phyloP scores from a whole-genome alignment of 768 basidiomycete genomes.

The Pleurotus eryngii region DNA sequence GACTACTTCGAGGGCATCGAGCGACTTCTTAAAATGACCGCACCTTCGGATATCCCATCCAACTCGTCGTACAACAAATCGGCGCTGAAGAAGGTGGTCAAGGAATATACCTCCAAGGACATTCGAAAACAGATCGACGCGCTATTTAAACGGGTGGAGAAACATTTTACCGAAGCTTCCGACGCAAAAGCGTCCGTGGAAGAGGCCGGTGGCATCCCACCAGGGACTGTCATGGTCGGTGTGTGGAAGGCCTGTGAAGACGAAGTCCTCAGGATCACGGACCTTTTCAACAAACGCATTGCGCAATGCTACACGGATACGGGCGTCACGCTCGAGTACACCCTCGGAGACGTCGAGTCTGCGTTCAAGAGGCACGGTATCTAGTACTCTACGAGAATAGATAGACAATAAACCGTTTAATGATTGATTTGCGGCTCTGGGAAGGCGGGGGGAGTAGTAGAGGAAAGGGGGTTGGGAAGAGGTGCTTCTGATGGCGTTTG shows the following conservation, averaged over 20 bases:
- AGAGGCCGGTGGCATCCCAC: conserved; percentile 46
- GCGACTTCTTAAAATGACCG: conserved; percentile 76
- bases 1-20: conserved; percentile 95
- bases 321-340: conserved; percentile 73
- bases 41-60: conserved; percentile 70
- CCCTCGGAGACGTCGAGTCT: conserved; percentile 67
- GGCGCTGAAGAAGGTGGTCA: conserved; percentile 78
- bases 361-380: conserved; percentile 59
- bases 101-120: conserved; percentile 86
- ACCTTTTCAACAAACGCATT: conserved; percentile 65
- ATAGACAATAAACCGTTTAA: conserved; percentile 1
- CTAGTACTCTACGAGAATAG: not conserved
- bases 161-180: conserved; percentile 87
- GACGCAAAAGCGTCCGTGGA: conserved; percentile 56
- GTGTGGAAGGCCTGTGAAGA: conserved; percentile 93
- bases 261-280: conserved; percentile 72
- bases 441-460: conserved; percentile 29
- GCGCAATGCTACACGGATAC: conserved; percentile 76
- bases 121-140: conserved; percentile 84
- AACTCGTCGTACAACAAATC: conserved; percentile 75
- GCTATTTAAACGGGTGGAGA: conserved; percentile 88
- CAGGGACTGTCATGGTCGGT: conserved; percentile 68
- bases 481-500: conserved; percentile 8
- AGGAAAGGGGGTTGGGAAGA: conserved; percentile 11
- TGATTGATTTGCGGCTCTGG: conserved; percentile 33